Percentiles rank a stretch among this genome's conserved stretches.
phyloP scores from a whole-genome alignment of 2,329 filamentous ascomycete genomes.

The Sclerotiophoma versabilis region DNA sequence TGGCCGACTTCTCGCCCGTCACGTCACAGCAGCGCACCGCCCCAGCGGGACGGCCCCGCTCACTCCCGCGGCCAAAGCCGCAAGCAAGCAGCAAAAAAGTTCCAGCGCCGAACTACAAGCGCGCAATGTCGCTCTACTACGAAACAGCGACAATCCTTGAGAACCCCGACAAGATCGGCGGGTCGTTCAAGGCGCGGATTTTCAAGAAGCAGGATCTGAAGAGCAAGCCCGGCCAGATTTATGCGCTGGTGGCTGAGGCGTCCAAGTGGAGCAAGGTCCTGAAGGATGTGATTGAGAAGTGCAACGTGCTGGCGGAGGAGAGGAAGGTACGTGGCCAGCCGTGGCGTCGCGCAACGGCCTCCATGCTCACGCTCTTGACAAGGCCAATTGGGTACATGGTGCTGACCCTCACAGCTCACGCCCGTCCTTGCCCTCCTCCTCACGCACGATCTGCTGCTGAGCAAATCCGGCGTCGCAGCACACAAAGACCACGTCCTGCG shows the following conservation, averaged over 20 bases:
- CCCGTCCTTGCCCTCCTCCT: constrained; percentile 82
- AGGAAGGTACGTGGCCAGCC: constrained; percentile 70
- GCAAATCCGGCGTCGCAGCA: constrained; percentile 82
- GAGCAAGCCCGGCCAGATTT: constrained; percentile 80
- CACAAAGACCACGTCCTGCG: constrained; percentile 80
- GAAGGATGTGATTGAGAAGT: constrained; percentile 86
- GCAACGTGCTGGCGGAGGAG: constrained; percentile 78
- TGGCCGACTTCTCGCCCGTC: too few species aligned
- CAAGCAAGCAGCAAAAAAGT: constrained; percentile 2
- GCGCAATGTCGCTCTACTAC: constrained; percentile 88
- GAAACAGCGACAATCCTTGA: constrained; percentile 82
- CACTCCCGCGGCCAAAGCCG: constrained; percentile 6
- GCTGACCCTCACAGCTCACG: constrained; percentile 66
- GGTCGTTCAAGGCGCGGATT: constrained; percentile 85
- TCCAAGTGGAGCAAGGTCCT: constrained; percentile 89
- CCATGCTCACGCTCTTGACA: background rate
- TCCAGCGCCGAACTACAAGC: background rate
- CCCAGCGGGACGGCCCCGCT: too few species aligned
- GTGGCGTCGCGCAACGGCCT: too few species aligned
- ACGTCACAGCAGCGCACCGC: too few species aligned
- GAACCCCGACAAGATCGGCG: constrained; percentile 69
- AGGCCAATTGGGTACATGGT: background rate
- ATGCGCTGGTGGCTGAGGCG: constrained; percentile 84
- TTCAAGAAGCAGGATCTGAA: constrained; percentile 78
- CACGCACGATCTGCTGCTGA: constrained; percentile 82